A percentile compares a stretch with the other conserved stretches of the same genome.
phyloP scores from a whole-genome alignment of 2,329 filamentous ascomycete genomes.

The Phaeosphaeriaceae sp. region DNA sequence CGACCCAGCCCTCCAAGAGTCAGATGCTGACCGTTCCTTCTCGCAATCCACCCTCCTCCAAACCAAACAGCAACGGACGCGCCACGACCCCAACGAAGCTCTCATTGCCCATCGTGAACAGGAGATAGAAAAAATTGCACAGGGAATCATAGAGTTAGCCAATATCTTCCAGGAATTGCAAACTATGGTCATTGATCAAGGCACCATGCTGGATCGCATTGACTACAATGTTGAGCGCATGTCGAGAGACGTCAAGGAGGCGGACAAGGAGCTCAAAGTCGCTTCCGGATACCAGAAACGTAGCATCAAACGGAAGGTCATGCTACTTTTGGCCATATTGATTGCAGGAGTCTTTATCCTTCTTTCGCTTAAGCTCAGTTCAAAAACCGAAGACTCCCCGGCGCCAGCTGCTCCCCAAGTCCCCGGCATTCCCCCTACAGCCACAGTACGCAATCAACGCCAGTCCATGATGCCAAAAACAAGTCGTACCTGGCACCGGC shows the following conservation, averaged over 20 bases:
- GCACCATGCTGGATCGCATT: constrained; percentile 59
- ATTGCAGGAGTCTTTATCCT: constrained; percentile 84
- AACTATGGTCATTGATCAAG: constrained; percentile 74
- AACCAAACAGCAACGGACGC: constrained; percentile 67
- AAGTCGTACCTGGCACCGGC: constrained; percentile 41
- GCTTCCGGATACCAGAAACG: constrained; percentile 87
- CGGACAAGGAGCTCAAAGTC: constrained; percentile 88
- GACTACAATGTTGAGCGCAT: constrained; percentile 95
- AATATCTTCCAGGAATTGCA: constrained; percentile 97
- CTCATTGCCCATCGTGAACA: constrained; percentile 90
- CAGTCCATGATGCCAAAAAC: constrained; percentile 20
- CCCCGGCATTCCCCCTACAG: constrained; percentile 28
- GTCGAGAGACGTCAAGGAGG: constrained; percentile 89
- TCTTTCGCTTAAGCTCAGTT: constrained; percentile 80
- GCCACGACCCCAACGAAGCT: constrained; percentile 72
- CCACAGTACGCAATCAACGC: constrained; percentile 19
- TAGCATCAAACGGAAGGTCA: constrained; percentile 89
- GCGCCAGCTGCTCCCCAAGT: constrained; percentile 20
- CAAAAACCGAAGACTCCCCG: constrained; percentile 41
- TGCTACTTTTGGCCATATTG: constrained; percentile 83
- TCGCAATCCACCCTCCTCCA: constrained; percentile 88
- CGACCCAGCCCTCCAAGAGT: constrained; percentile 84
- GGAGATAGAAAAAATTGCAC: constrained; percentile 97
- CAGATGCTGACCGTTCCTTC: constrained; percentile 89
- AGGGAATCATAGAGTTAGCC: constrained; percentile 95